These are phyloP conservation scores for Kluyveromyces sp. DNA, from an alignment of 1,139 yeast species.

Conservation along the genomic window DNA sequence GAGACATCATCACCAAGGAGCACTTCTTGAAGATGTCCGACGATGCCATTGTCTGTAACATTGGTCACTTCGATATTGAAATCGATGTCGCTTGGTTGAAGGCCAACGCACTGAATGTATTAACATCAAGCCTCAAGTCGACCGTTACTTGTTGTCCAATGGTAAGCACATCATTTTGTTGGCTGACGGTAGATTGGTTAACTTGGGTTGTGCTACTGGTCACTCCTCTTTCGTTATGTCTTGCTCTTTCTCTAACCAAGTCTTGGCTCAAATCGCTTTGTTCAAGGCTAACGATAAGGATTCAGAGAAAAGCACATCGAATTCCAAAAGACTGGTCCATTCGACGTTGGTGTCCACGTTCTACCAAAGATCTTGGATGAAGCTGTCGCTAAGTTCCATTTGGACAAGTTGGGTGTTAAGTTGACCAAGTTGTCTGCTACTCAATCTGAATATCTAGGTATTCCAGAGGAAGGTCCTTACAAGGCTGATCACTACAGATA, in stretches of 20 bases:
- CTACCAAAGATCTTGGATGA: conserved; percentile 98
- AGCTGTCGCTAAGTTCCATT: conserved; percentile 97
- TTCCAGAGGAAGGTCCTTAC: conserved; percentile 94
- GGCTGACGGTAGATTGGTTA: conserved; percentile 99
- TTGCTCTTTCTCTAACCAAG: conserved; percentile 99
- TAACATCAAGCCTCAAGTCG: conserved; percentile 99
- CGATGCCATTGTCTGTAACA: conserved; percentile 99
- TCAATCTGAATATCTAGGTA: conserved; percentile 94
- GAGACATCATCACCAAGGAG: conserved; percentile 88
- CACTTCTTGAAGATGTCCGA: conserved; percentile 95
- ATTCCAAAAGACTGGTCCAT: conserved; percentile 89
- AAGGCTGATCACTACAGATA: conserved; percentile 98
- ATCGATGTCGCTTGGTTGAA: conserved; percentile 98
- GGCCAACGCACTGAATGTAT: conserved; percentile 84
- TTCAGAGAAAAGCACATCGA: conserved; percentile 82
- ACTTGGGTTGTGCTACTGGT: conserved; percentile 99
- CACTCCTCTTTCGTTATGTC: conserved; percentile 99
- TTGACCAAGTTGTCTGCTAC: conserved; percentile 68
- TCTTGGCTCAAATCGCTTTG: conserved; percentile 97
- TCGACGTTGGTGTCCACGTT: conserved; percentile 88
- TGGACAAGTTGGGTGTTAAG: conserved; percentile 89
- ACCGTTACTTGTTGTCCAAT: conserved; percentile 83
- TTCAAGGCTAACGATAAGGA: conserved; percentile 79
- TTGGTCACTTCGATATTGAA: conserved; percentile 99
- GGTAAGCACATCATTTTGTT: conserved; percentile 95